Base-by-base conservation (phyloP, 768 basidiomycete genomes). In the Pleurotus djamor region DNA sequence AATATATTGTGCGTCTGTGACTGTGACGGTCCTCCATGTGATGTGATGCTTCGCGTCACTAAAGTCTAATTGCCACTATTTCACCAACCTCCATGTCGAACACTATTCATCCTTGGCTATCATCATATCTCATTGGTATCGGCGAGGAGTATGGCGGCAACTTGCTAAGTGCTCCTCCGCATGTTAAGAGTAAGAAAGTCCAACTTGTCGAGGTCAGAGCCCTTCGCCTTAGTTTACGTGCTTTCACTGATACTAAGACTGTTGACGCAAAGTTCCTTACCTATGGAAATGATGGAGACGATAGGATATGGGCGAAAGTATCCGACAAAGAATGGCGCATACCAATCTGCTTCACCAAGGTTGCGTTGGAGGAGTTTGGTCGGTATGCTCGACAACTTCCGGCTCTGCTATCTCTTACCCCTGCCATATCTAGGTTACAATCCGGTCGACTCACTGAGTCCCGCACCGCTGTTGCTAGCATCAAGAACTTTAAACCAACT, bases 261-360 rank as follows among this genome's bases (percentile, higher is more conserved):
- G 57, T 48, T 44, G 36, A 37, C 52, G 32, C 12, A 58, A 28
- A 90, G 88, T 83, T 88, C 62, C 69, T 89, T 28, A 85, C 84
- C 5, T 83, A 74, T 62, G 76, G 76, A 4, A 61, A 66, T 37
- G 65, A 71, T 16, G 64, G 66, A 4, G 74, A 79, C 47, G 72
- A 76, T n/a, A 68, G 69, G 16, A 66, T 89, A 14, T 92, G 89
- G 89, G 88, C 82, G 0, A 71, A 73, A 48, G 68, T 85, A 12
- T 89, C 88, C 1, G 89, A 92, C 69, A 85, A 81, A 65, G 60
- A 72, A 2, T 64, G 80, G 59, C 63, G 61, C 12, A 71, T 89
- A 14, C 79, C 84, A 4, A 76, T 84, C 4, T 82, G 82, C 35
- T 82, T 91, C 64, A 81, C 76, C 41, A 75, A 72, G 62, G 74